Evolutionary conservation across 768 basidiomycete species (phyloP).

Genomic region (Pilatotrama ljubarskyi): DNA sequence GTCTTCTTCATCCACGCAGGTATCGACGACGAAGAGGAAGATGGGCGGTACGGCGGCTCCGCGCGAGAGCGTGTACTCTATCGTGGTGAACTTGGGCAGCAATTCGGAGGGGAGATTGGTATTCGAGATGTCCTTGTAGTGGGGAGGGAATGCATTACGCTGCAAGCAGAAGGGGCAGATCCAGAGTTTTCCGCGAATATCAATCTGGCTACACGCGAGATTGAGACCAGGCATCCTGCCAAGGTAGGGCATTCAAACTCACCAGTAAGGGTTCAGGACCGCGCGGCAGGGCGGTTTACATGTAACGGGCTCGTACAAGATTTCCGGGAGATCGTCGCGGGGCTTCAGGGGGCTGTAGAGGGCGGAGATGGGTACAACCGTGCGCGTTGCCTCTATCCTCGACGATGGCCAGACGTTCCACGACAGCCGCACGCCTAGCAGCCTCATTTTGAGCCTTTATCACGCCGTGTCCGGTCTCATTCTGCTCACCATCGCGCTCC

Average conservation of each 20-base stretch:
- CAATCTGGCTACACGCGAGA: slow-evolving; percentile 76
- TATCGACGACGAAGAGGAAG: slow-evolving; percentile 97
- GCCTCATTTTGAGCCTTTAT: not conserved
- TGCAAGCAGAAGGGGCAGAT: slow-evolving; percentile 99
- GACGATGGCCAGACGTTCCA: slow-evolving; percentile 99
- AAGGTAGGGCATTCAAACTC: slow-evolving; percentile 25
- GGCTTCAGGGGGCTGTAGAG: slow-evolving; percentile 95
- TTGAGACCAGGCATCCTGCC: too few relatives aligned
- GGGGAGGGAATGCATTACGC: slow-evolving; percentile 95
- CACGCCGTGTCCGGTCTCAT: not conserved
- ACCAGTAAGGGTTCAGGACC: slow-evolving; percentile 98
- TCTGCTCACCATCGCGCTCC: slow-evolving; percentile 85
- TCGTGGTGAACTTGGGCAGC: slow-evolving; percentile 97
- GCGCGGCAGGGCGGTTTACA: slow-evolving; percentile 98
- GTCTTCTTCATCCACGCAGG: slow-evolving; percentile 94
- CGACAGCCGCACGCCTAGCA: slow-evolving; percentile 84
- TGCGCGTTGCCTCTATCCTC: slow-evolving; percentile 95
- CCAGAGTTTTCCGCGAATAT: slow-evolving; percentile 98
- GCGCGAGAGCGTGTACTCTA: slow-evolving; percentile 97
- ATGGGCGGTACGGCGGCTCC: slow-evolving; percentile 91
- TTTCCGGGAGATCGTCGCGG: slow-evolving; percentile 91
- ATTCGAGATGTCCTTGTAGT: slow-evolving; percentile 98
- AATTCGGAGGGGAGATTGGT: slow-evolving; percentile 96
- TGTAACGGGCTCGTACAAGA: slow-evolving; percentile 96
- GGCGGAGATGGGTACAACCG: slow-evolving; percentile 97